Conservation (phyloP, 257 asterid species). For the Solanum sejunctum region DNA sequence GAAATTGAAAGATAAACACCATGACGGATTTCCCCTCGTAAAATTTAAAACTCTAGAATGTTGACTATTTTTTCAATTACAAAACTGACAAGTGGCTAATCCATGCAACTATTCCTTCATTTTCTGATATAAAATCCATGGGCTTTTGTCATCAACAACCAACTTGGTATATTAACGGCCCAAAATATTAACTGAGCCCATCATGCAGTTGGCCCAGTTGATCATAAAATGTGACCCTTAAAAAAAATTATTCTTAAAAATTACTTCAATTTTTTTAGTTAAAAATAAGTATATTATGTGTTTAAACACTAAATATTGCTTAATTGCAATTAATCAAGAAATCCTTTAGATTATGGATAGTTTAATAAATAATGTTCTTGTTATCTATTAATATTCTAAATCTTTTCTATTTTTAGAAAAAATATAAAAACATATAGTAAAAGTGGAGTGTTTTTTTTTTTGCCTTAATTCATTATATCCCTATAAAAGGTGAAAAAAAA, state of each 20-base stretch:
- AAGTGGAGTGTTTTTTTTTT: background rate
- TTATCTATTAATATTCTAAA: no score
- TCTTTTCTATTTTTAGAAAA: background rate
- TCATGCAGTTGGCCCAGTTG: background rate
- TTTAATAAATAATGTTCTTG: no score
- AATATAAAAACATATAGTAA: background rate
- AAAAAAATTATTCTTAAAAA: background rate
- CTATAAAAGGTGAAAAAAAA: background rate
- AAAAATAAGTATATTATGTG: background rate
- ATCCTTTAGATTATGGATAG: no score
- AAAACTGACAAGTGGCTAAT: background rate
- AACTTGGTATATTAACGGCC: background rate
- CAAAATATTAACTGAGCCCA: background rate
- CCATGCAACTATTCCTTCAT: background rate
- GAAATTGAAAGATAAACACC: background rate
- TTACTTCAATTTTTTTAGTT: background rate
- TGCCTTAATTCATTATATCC: background rate
- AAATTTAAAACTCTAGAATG: background rate
- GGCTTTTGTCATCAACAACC: background rate
- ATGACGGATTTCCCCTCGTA: background rate
- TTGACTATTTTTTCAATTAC: background rate
- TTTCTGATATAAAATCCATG: background rate
- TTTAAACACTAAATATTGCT: no score
- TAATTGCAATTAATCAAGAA: no score
- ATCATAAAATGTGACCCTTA: background rate